Evolutionary conservation across 768 basidiomycete species (phyloP), one percentile per base, ranked within the genome.

Genomic region (Mrakia frigida): DNA sequence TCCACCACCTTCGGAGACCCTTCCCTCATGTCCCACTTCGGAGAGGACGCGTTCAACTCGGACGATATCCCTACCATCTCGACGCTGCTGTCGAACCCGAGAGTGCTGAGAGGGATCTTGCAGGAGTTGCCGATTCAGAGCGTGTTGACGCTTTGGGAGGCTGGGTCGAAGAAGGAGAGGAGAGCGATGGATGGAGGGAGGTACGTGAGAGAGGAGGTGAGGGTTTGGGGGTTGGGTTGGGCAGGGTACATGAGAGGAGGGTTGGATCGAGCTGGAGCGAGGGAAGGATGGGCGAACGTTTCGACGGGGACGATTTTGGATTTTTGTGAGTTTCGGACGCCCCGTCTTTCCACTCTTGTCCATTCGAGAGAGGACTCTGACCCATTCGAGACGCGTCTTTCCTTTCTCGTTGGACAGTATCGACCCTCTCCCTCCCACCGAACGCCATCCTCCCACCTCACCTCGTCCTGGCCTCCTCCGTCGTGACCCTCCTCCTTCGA

Each of bases 171-270:
- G n/a, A 50, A 50, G 13, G 72, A 72, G n/a, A 31, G 63, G 4
- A 23, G 23, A 18, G 39, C 50, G 63, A 23, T 73, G 31, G 70
- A 73, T 13, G 39, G 56, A 21, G n/a, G n/a, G 35, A 13, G 63
- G 31, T 52, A 43, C 23, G 71, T 67, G 37, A 52, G 70, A 21
- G 76, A 77, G 52, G 76, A 77, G 37, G 0, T 67, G 0, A 67
- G 76, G 56, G 76, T 77, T 31, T 77, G 76, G 76, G 76, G 71
- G 10, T 53, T 77, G 9, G 71, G 76, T 4, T 77, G 76, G 76
- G 76, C 76, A 0, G 76, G 76, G 11, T 77, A 77, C 21, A 61
- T 77, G 31, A 33, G 76, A 16, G 61, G 76, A 9, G 71, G 70
- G 35, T 21, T 73, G 71, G 50, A 77, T 21, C 6, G 50, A 6